Conservation (phyloP, 148 eudicot genomes). For the Fagopyrum tataricum region DNA sequence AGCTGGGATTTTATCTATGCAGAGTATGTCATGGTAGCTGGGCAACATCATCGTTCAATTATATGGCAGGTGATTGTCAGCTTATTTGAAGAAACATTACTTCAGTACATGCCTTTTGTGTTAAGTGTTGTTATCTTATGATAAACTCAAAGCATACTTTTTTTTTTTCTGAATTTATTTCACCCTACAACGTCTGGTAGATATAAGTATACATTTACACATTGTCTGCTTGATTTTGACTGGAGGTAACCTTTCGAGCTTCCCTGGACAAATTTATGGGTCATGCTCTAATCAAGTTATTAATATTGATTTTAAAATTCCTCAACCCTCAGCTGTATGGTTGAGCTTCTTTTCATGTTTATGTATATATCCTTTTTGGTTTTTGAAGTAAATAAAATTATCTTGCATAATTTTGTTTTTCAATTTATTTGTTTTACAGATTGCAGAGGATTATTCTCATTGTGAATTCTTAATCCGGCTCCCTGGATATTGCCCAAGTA, state of each 20-base stretch:
- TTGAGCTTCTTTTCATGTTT: neutral
- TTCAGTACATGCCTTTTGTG: neutral
- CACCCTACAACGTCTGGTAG: neutral
- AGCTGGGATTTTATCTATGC: slow-evolving; percentile 99
- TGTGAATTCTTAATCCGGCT: slow-evolving; percentile 93
- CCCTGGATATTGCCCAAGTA: slow-evolving; percentile 99
- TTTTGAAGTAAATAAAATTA: neutral
- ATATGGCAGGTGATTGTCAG: slow-evolving; percentile 78
- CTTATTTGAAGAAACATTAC: neutral
- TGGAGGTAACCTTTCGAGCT: neutral
- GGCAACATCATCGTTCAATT: slow-evolving; percentile 81
- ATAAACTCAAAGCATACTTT: neutral
- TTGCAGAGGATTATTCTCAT: slow-evolving; percentile 97
- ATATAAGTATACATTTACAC: neutral
- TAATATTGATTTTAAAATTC: neutral
- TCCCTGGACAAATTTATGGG: neutral
- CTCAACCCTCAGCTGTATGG: neutral
- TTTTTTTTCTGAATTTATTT: neutral
- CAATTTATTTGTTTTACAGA: slow-evolving; percentile 33
- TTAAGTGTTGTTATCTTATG: neutral
- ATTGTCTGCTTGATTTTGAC: neutral
- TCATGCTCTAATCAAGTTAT: neutral
- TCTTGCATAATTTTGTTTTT: neutral
- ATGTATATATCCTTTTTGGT: neutral
- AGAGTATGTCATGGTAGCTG: slow-evolving; percentile 97